phyloP scores from a whole-genome alignment of 2,329 filamentous ascomycete genomes.

The Pseudogymnoascus sp. region DNA sequence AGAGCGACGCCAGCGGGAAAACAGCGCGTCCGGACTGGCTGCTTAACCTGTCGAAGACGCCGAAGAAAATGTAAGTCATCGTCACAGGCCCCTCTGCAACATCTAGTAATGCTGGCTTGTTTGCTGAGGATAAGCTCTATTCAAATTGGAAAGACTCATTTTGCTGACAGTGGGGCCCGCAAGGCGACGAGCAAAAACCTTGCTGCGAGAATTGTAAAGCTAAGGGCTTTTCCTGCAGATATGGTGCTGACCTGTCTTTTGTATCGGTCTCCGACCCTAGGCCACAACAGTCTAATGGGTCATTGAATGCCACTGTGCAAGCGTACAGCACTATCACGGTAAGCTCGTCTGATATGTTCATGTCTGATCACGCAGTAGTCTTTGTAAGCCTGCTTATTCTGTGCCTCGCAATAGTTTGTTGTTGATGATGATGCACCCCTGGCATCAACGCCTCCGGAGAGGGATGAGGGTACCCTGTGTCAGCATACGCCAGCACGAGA shows the following conservation, averaged over 20 bases:
- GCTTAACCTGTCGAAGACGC: conserved; percentile 14
- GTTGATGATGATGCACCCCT: background rate
- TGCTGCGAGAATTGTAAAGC: conserved; percentile 9
- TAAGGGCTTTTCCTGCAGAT: conserved; percentile 10
- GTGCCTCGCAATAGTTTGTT: background rate
- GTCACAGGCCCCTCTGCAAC: background rate
- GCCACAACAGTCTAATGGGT: background rate
- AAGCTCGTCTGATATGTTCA: background rate
- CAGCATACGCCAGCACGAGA: background rate
- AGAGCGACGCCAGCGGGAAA: background rate
- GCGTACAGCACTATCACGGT: background rate
- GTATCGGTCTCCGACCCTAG: background rate
- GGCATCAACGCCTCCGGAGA: background rate
- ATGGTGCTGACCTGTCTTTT: conserved; percentile 6
- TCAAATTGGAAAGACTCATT: background rate
- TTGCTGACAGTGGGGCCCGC: background rate
- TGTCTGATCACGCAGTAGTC: background rate
- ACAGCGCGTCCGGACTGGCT: conserved; percentile 12
- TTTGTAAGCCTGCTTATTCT: background rate
- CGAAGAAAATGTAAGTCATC: conserved; percentile 14
- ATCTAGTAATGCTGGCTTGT: background rate
- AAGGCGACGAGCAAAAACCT: conserved; percentile 12
- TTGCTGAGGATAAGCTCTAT: background rate
- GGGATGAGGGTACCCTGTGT: background rate
- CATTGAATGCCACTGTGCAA: background rate